Conservation (phyloP, 768 basidiomycete species). For the Astraeus odoratus region DNA sequence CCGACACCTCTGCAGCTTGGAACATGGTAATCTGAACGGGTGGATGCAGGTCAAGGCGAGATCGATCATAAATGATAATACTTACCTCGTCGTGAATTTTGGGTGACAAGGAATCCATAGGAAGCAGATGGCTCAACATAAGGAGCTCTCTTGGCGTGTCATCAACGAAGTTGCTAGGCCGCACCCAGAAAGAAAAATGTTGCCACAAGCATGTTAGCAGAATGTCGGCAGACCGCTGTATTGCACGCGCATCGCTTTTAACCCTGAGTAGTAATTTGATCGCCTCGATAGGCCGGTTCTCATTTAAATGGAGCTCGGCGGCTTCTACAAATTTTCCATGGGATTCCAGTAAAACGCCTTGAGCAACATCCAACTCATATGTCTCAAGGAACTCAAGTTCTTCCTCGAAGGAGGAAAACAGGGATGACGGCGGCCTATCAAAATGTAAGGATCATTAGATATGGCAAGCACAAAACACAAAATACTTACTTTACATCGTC, state of each 20-base stretch:
- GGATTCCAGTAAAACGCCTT: slow-evolving; percentile 36
- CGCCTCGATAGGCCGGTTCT: slow-evolving; percentile 42
- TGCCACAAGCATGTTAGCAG: slow-evolving; percentile 42
- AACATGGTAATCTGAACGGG: slow-evolving; percentile 28
- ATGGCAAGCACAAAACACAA: neutral
- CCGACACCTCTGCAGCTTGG: slow-evolving; percentile 25
- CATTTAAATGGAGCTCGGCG: slow-evolving; percentile 43
- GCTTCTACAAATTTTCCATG: slow-evolving; percentile 42
- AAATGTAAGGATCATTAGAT: no score
- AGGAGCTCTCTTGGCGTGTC: slow-evolving; percentile 7
- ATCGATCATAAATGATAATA: neutral
- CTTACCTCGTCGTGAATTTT: slow-evolving; percentile 10
- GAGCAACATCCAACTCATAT: slow-evolving; percentile 43
- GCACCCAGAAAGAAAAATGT: slow-evolving; percentile 36
- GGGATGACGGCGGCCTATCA: slow-evolving; percentile 39
- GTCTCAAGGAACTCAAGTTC: slow-evolving; percentile 51
- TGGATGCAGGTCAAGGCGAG: neutral
- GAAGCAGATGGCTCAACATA: slow-evolving; percentile 14
- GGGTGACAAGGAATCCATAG: slow-evolving; percentile 3
- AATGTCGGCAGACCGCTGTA: slow-evolving; percentile 30
- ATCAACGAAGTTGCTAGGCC: neutral
- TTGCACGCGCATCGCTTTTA: slow-evolving; percentile 18
- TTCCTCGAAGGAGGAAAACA: slow-evolving; percentile 49
- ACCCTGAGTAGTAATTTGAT: slow-evolving; percentile 39
- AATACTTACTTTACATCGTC: slow-evolving; percentile 21